Percentiles rank a stretch among this genome's conserved stretches.
These are phyloP conservation scores for Selenicereus undatus DNA, from an alignment of 148 eudicot genomes.

Conservation along the genomic window DNA sequence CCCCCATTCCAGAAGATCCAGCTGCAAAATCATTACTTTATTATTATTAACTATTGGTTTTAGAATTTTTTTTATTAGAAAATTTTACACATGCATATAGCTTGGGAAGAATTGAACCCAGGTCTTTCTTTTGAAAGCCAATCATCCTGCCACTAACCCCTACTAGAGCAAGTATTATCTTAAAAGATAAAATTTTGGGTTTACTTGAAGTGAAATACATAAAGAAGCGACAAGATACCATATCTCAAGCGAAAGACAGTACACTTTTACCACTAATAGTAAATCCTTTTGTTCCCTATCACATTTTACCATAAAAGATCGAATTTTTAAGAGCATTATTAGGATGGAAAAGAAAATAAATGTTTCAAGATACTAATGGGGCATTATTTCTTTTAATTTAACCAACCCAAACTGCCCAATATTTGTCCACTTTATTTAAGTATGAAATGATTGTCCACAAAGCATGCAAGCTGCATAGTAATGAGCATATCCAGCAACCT, in stretches of 20 bases:
- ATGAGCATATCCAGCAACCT: not conserved
- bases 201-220: not conserved
- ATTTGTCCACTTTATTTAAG: not conserved
- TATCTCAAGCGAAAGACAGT: not conserved
- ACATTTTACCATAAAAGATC: not conserved
- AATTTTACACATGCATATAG: too few relatives aligned
- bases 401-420: not conserved
- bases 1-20: constrained; percentile 31
- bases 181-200: too few relatives aligned
- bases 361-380: not conserved
- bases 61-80: not conserved
- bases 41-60: not conserved
- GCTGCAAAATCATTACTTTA: constrained; percentile 23
- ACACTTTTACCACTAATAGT: not conserved
- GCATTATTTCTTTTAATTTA: not conserved
- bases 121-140: too few relatives aligned
- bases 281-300: not conserved
- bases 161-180: too few relatives aligned
- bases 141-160: too few relatives aligned
- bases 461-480: not conserved
- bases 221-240: not conserved
- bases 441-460: not conserved
- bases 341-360: not conserved
- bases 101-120: too few relatives aligned
- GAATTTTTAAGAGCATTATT: not conserved